Evolutionary conservation across 2,329 filamentous ascomycete genomes (phyloP).

Genomic region (Massarina eburnea): DNA sequence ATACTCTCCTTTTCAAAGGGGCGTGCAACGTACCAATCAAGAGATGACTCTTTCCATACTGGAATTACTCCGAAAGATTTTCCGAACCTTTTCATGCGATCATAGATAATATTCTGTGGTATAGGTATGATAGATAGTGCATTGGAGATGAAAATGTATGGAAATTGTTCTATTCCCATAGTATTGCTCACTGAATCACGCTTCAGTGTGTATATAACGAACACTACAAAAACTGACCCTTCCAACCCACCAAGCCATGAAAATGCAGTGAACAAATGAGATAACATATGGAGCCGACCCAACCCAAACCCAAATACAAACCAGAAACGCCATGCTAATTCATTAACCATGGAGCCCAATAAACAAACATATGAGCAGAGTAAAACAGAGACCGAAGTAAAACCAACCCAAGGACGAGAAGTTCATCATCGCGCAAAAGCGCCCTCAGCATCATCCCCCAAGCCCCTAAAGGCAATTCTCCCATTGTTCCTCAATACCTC

Average conservation of each 20-base stretch:
- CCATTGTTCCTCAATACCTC: constrained; percentile 39
- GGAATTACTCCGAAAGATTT: no score
- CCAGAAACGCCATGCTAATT: constrained; percentile 7
- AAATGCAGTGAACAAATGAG: constrained; percentile 8
- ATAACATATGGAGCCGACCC: constrained; percentile 11
- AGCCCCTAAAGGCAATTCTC: constrained; percentile 36
- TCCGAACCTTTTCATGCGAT: no score
- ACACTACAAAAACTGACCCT: no score
- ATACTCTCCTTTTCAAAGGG: no score
- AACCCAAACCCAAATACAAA: not conserved
- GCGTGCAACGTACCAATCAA: no score
- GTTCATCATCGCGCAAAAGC: constrained; percentile 25
- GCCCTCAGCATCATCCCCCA: constrained; percentile 37
- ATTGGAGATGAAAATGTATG: no score
- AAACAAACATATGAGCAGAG: not conserved
- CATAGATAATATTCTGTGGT: no score
- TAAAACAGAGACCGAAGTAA: not conserved
- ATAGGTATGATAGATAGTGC: no score
- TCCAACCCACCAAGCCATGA: not conserved
- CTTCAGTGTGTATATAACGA: no score
- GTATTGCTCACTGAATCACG: no score
- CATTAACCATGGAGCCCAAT: not conserved
- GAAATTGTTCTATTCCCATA: no score
- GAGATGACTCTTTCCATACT: no score
- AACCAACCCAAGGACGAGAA: not conserved